These are phyloP conservation scores for Trichosporon inkin DNA, from an alignment of 1,284 basidiomycete species.

Conservation along the genomic window DNA sequence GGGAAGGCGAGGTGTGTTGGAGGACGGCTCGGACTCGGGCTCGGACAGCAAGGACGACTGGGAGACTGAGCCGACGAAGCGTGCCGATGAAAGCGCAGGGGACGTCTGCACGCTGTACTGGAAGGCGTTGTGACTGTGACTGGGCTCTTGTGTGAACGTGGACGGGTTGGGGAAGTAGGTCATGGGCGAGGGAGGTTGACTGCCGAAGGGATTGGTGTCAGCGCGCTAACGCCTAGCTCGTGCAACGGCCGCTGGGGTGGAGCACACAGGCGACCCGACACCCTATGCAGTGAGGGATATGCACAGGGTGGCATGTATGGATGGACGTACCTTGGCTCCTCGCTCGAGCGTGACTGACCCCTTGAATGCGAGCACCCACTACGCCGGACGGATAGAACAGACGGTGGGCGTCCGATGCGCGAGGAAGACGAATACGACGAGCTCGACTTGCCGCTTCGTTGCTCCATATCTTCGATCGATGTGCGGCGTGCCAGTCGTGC, in stretches of 20 bases:
- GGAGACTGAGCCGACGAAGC: conserved; percentile 14
- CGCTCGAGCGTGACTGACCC: conserved; percentile 7
- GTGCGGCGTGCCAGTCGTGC: too few relatives aligned
- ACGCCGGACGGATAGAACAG: background rate
- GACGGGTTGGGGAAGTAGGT: conserved; percentile 47
- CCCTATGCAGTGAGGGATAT: background rate
- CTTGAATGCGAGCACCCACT: conserved; percentile 6
- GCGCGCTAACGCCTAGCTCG: background rate
- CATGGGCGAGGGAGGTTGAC: conserved; percentile 38
- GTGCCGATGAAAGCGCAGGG: conserved; percentile 15
- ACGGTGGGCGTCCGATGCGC: conserved; percentile 1
- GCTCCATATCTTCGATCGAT: background rate
- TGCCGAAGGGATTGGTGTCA: conserved; percentile 5
- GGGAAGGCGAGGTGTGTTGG: conserved; percentile 13
- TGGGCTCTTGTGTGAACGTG: conserved; percentile 29
- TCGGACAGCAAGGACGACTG: conserved; percentile 21
- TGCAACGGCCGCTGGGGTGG: background rate
- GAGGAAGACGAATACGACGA: conserved; percentile 3
- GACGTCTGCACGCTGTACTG: conserved; percentile 19
- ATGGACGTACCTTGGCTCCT: conserved; percentile 6
- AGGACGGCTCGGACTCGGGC: conserved; percentile 3
- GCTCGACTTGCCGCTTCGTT: background rate
- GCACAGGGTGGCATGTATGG: background rate
- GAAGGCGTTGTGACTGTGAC: conserved; percentile 1
- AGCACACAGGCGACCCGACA: background rate